Evolutionary conservation across 805 yeast genomes (phyloP).

Genomic region (Candida ficus): DNA sequence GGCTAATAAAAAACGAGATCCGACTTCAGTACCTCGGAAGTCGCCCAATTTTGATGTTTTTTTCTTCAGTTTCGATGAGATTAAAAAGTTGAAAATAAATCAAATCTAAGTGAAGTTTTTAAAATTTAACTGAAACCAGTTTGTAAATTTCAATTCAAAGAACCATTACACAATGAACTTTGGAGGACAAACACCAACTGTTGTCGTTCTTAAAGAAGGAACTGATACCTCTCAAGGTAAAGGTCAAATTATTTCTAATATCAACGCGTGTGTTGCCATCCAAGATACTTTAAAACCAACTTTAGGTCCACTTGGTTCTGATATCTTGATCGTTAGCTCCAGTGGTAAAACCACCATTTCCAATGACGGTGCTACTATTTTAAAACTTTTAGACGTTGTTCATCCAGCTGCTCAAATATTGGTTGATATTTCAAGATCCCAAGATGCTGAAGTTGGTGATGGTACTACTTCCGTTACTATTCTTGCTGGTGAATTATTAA

Average conservation of each 20-base stretch:
- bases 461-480: slow-evolving; percentile 97
- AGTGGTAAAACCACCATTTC: slow-evolving; percentile 91
- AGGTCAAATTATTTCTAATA: slow-evolving; percentile 92
- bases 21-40: neutral
- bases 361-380: slow-evolving; percentile 96
- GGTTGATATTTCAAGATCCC: slow-evolving; percentile 92
- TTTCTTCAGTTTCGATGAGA: too few species aligned
- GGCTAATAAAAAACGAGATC: too few species aligned
- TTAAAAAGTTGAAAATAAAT: too few species aligned
- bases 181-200: slow-evolving; percentile 94
- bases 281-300: slow-evolving; percentile 95
- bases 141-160: too few species aligned
- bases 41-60: neutral
- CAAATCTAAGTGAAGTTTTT: too few species aligned
- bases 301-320: slow-evolving; percentile 96
- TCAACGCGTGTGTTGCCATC: slow-evolving; percentile 94
- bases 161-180: slow-evolving; percentile 74
- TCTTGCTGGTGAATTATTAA: slow-evolving; percentile 89
- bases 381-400: slow-evolving; percentile 86
- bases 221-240: slow-evolving; percentile 96
- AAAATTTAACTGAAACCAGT: too few species aligned
- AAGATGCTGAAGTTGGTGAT: slow-evolving; percentile 98
- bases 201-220: slow-evolving; percentile 96
- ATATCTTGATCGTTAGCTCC: slow-evolving; percentile 79
- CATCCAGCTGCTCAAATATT: slow-evolving; percentile 98